Percentiles rank a stretch among this genome's conserved stretches.
These are phyloP conservation scores for Incumbomyces delicatus DNA, from an alignment of 2,329 filamentous ascomycete species.

Conservation along the genomic window DNA sequence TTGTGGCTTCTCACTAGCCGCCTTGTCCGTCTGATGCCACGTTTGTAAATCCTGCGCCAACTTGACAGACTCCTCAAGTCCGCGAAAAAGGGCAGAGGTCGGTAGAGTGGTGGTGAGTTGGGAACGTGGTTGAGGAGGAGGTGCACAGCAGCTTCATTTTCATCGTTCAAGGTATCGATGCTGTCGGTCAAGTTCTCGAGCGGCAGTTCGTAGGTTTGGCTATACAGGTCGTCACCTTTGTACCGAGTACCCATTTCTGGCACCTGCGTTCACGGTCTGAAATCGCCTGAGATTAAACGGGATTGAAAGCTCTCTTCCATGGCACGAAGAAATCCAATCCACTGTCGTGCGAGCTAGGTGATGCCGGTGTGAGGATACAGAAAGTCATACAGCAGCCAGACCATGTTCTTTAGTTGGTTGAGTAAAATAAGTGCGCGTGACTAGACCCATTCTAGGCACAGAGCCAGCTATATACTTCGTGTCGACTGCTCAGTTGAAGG, in stretches of 20 bases:
- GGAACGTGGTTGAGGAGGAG: background rate
- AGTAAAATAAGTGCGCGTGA: too few species aligned
- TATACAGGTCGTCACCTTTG: background rate
- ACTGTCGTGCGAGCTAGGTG: too few species aligned
- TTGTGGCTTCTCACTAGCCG: background rate
- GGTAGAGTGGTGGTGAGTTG: background rate
- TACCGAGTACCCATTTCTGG: background rate
- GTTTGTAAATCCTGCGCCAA: background rate
- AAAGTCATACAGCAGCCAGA: too few species aligned
- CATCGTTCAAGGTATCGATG: background rate
- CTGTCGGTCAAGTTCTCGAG: conserved; percentile 1
- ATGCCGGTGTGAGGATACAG: too few species aligned
- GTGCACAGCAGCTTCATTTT: background rate
- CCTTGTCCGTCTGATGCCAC: background rate
- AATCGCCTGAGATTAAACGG: too few species aligned
- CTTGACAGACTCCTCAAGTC: background rate
- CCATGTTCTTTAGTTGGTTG: too few species aligned
- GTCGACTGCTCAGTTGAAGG: too few species aligned
- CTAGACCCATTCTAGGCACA: too few species aligned
- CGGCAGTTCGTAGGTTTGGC: background rate
- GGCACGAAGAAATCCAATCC: too few species aligned
- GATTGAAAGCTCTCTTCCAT: too few species aligned
- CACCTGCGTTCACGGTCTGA: background rate
- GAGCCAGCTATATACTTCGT: too few species aligned
- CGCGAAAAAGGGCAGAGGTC: background rate